Conservation (phyloP, 306 rosid genomes). For the Hippophae tibetana region DNA sequence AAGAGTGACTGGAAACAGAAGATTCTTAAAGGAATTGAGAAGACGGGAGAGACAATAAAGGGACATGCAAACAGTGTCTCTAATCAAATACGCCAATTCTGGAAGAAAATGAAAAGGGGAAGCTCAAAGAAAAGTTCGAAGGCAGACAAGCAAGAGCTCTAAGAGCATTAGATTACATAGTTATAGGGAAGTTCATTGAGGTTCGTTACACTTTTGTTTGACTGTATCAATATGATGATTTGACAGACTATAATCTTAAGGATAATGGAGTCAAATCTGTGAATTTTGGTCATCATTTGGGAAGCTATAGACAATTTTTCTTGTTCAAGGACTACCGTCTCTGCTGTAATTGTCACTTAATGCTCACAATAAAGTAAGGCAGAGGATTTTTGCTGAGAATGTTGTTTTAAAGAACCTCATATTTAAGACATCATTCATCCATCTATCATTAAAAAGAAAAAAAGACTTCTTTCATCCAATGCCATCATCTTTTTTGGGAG, state of each 20-base stretch:
- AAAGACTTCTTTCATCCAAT: no score
- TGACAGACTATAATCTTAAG: conserved; percentile 11
- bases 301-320: background rate
- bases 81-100: conserved; percentile 40
- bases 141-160: conserved; percentile 58
- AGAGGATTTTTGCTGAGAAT: no score
- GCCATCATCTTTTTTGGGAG: no score
- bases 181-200: conserved; percentile 11
- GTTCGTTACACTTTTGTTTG: conserved; percentile 11
- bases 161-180: conserved; percentile 14
- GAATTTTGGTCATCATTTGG: background rate
- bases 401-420: no score
- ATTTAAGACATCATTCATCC: no score
- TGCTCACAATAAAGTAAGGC: background rate
- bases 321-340: background rate
- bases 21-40: conserved; percentile 36
- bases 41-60: conserved; percentile 45
- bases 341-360: no score
- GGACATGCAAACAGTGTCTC: conserved; percentile 57
- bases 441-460: no score
- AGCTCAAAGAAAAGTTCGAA: conserved; percentile 43
- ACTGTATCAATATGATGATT: conserved; percentile 9
- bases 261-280: background rate
- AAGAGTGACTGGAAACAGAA: conserved; percentile 52
- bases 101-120: conserved; percentile 45